Base-by-base conservation (phyloP, 2,329 filamentous ascomycete genomes). In the Trichoderma asperellum region DNA sequence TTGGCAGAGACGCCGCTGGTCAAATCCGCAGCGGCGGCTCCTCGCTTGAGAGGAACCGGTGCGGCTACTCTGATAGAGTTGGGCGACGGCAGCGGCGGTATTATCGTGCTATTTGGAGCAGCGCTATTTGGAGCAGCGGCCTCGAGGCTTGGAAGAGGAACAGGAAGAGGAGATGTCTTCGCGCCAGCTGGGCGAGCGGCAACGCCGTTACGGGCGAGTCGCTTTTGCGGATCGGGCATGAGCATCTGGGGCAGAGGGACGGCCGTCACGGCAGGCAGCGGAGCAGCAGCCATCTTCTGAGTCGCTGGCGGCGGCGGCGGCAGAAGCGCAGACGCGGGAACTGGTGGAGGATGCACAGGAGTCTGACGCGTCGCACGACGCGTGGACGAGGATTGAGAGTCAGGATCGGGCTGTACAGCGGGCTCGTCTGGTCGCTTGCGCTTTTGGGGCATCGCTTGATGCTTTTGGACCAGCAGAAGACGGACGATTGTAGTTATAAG, bases 361-460 rank as follows among this genome's bases (percentile, higher is more conserved):
- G 78, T 81, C 70, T 81, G 80, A 78, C 80, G 80, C 79, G 80
- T 80, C 71, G 78, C 76, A 70, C 79, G 77, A 74, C 80, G 79
- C 78, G 79, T 76, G 47, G 71, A 63, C 58, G 73, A 69, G 68
- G 66, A 40, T 43, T 57, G 58, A 35, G 72, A 21, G 52, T 72
- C 71, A 32, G 72, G 27, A 57, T 72, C 71, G 65, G 70, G 70
- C 32, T 71, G 72, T 59, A 66, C 62, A 47, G 73, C 72, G 64
- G 73, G 70, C 53, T 78, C 75, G 72, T 76, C 74, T 59, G 74
- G 75, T 71, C 75, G 77, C 72, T 80, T 81, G 73, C 79, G 79
- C 75, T 81, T 82, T 71, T 74, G 73, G 72, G 79, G 76, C 79
- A 80, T 80, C 68, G 72, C 71, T 71, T 64, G 59, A 58, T 60